Conservation (phyloP, 2,329 filamentous ascomycete genomes). For the Coleophoma cylindrospora region DNA sequence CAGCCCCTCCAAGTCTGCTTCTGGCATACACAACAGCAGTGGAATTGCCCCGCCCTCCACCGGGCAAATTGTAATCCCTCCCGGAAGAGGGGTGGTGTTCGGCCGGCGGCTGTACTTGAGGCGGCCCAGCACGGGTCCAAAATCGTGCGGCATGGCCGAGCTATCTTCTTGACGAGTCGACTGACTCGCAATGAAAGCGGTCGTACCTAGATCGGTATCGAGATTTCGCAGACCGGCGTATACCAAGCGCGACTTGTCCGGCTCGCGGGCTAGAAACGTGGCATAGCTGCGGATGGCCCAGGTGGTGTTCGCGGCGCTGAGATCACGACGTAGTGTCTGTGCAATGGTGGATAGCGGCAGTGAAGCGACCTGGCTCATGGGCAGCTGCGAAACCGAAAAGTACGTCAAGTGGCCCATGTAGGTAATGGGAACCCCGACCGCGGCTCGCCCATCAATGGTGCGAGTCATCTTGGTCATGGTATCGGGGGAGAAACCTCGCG, state of each 20-base stretch:
- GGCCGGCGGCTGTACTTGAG: too few species aligned
- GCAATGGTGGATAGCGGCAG: background rate
- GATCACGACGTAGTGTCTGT: background rate
- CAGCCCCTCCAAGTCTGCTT: too few species aligned
- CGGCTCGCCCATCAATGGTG: constrained; percentile 21
- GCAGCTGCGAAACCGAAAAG: background rate
- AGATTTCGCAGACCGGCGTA: background rate
- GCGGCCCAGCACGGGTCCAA: too few species aligned
- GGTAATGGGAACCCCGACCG: constrained; percentile 17
- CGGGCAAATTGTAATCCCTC: too few species aligned
- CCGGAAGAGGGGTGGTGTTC: too few species aligned
- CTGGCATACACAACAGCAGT: too few species aligned
- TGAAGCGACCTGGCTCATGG: background rate
- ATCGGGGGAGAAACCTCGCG: constrained; percentile 6
- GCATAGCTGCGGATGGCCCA: background rate
- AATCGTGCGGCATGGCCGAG: too few species aligned
- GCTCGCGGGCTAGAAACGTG: background rate
- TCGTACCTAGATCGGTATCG: background rate
- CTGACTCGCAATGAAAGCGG: background rate
- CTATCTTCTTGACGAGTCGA: too few species aligned
- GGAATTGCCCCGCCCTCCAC: too few species aligned
- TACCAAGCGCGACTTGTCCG: background rate
- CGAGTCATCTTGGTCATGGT: constrained; percentile 21
- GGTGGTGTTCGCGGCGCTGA: background rate
- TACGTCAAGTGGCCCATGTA: constrained; percentile 27